phyloP scores from a whole-genome alignment of 2,329 filamentous ascomycete species.

The Fusarium fujikuroi region DNA sequence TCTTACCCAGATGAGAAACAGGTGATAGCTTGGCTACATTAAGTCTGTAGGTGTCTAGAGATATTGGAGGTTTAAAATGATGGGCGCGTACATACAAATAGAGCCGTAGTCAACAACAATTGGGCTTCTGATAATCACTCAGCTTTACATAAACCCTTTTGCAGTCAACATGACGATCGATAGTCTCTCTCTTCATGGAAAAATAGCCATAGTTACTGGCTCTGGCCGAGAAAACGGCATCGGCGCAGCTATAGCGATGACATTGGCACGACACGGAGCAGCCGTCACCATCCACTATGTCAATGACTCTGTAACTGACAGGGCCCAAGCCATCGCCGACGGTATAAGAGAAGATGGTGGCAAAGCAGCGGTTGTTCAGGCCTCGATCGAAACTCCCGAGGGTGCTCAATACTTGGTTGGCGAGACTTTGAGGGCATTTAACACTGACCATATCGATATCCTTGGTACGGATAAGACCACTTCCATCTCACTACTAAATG shows the following conservation, averaged over 20 bases:
- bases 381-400: not conserved
- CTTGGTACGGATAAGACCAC: not conserved
- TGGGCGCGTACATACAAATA: not conserved
- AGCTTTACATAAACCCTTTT: fast-evolving
- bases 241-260: not conserved
- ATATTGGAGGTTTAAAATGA: too few species aligned
- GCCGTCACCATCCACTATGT: not conserved
- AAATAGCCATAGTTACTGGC: not conserved
- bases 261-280: not conserved
- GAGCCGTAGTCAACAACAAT: not conserved
- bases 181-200: not conserved
- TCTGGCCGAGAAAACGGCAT: not conserved
- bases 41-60: too few species aligned
- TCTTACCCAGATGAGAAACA: not conserved
- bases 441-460: not conserved
- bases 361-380: fast-evolving
- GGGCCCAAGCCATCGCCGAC: not conserved
- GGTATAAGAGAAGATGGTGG: not conserved
- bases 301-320: not conserved
- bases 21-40: not conserved
- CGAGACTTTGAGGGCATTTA: not conserved
- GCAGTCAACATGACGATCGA: fast-evolving
- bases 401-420: not conserved
- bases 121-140: not conserved
- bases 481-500: not conserved